phyloP scores from a whole-genome alignment of 2,329 filamentous ascomycete genomes.

The Teratosphaeria gauchensis region DNA sequence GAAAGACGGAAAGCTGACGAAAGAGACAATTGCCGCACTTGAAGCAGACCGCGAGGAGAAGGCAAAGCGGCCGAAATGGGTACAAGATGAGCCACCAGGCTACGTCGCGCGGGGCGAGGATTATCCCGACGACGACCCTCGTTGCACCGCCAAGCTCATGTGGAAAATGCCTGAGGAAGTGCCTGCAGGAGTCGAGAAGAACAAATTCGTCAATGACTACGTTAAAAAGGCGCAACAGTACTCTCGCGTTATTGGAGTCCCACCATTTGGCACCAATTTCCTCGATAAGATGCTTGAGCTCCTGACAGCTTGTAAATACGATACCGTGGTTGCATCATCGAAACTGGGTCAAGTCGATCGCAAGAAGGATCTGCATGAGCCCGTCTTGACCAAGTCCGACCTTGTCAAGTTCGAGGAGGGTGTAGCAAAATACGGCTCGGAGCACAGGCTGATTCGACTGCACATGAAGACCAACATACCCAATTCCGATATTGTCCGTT shows the following conservation, averaged over 20 bases:
- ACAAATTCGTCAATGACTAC: constrained; percentile 62
- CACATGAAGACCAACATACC: constrained; percentile 70
- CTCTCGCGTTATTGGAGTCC: constrained; percentile 58
- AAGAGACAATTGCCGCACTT: constrained; percentile 67
- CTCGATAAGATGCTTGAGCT: constrained; percentile 72
- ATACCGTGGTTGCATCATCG: constrained; percentile 60
- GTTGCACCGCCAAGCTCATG: constrained; percentile 62
- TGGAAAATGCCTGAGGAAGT: constrained; percentile 56
- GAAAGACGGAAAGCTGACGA: constrained; percentile 66
- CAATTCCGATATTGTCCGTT: constrained; percentile 74
- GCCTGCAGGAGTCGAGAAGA: constrained; percentile 28
- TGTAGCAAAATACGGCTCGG: constrained; percentile 81
- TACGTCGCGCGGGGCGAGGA: constrained; percentile 82
- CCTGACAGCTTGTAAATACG: constrained; percentile 62
- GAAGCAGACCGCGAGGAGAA: constrained; percentile 73
- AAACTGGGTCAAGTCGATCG: constrained; percentile 59
- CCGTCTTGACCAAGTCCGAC: constrained; percentile 66
- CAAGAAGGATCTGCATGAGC: constrained; percentile 69
- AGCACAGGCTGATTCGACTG: constrained; percentile 71
- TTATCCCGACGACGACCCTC: constrained; percentile 58
- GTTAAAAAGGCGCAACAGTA: constrained; percentile 60
- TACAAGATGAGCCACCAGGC: constrained; percentile 81
- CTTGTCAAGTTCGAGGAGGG: constrained; percentile 87
- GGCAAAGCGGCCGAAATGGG: constrained; percentile 81
- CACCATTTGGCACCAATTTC: constrained; percentile 72